These are phyloP conservation scores for Lactarius sanguifluus DNA, from an alignment of 768 basidiomycete genomes.

Conservation along the genomic window DNA sequence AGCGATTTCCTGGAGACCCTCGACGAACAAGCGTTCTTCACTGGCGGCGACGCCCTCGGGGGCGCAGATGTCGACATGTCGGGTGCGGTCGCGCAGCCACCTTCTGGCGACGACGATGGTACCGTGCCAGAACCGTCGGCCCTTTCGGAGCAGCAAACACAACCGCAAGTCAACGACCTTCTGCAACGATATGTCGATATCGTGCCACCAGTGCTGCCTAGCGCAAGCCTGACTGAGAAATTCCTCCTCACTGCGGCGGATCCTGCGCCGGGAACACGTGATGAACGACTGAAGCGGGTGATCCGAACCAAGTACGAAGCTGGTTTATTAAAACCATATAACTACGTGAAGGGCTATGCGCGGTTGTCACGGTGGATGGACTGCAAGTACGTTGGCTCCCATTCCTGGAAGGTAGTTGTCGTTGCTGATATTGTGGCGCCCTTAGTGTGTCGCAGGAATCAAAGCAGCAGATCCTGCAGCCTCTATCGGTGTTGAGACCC, in stretches of 20 bases:
- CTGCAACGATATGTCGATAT: constrained; percentile 40
- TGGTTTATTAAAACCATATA: constrained; percentile 90
- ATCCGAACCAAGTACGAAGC: constrained; percentile 98
- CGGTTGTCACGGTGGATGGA: constrained; percentile 95
- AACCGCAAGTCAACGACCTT: constrained; percentile 23
- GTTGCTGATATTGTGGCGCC: constrained; percentile 7
- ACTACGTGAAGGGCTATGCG: constrained; percentile 95
- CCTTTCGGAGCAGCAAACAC: constrained; percentile 28
- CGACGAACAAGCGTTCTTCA: constrained; percentile 81
- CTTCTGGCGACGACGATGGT: constrained; percentile 3
- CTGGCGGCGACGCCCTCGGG: constrained; percentile 48
- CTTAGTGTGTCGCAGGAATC: constrained; percentile 84
- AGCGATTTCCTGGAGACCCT: constrained; percentile 90
- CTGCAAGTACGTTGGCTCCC: constrained; percentile 57
- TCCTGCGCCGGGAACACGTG: constrained; percentile 86
- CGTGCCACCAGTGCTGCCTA: constrained; percentile 57
- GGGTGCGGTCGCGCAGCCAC: constrained; percentile 14
- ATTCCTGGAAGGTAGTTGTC: constrained; percentile 22
- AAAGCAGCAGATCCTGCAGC: constrained; percentile 88
- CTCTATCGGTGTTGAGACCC: constrained; percentile 78
- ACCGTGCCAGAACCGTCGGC: constrained; percentile 29
- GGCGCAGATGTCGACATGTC: constrained; percentile 32
- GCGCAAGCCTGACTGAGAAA: constrained; percentile 78
- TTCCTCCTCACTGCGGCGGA: constrained; percentile 94
- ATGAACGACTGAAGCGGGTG: constrained; percentile 86